These are phyloP conservation scores for Themeda triandra DNA, from an alignment of 176 grass and related monocot species.

Conservation along the genomic window DNA sequence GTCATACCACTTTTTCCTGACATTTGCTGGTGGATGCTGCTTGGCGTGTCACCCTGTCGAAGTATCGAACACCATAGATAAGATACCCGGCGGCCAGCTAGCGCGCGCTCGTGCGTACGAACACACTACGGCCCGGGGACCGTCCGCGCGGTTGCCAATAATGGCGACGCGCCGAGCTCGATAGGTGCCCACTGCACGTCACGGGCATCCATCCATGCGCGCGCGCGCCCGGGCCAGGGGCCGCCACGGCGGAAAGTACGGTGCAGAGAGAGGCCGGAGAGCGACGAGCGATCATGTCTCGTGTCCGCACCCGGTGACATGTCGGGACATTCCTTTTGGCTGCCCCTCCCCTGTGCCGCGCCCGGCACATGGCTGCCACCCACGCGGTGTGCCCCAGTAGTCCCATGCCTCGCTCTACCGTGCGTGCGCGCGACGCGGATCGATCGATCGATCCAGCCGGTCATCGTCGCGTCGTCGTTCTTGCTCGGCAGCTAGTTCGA, in stretches of 20 bases:
- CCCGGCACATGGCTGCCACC: slow-evolving; percentile 24
- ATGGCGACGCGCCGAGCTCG: not conserved
- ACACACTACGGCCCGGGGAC: not conserved
- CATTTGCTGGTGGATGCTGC: too few species aligned
- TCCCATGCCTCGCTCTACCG: not conserved
- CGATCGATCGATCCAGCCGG: too few species aligned
- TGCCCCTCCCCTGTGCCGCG: not conserved
- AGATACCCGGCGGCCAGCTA: too few species aligned
- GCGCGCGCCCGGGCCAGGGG: not conserved
- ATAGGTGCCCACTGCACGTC: not conserved
- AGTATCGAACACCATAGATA: too few species aligned
- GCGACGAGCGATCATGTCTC: slow-evolving; percentile 31
- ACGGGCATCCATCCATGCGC: not conserved
- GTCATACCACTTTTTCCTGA: too few species aligned
- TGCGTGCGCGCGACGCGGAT: too few species aligned
- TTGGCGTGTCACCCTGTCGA: too few species aligned
- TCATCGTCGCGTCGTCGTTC: too few species aligned
- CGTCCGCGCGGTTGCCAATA: not conserved
- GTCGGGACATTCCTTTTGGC: slow-evolving; percentile 44
- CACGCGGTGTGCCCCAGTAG: not conserved
- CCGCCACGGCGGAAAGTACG: not conserved
- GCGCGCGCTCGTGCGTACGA: too few species aligned
- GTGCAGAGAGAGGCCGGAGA: not conserved
- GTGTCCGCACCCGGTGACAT: slow-evolving; percentile 35
- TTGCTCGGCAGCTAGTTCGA: not conserved